Conservation (phyloP, 495 filamentous ascomycete genomes). For the Daldinia decipiens region DNA sequence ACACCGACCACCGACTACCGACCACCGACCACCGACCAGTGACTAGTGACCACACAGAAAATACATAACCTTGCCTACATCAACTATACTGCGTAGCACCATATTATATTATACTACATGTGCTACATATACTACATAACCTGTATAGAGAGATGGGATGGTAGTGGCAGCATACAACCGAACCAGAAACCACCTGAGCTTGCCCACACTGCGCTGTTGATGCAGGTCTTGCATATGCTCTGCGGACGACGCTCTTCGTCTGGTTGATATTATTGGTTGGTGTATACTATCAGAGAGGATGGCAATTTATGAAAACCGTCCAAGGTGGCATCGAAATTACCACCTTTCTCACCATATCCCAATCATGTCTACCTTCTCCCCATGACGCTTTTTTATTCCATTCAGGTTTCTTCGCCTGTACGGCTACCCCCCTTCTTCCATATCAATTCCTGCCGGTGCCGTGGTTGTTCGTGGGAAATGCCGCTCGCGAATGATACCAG, state of each 20-base stretch:
- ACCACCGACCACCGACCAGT: neutral
- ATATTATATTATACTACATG: slow-evolving; percentile 5
- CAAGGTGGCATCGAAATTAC: slow-evolving; percentile 51
- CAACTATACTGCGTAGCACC: neutral
- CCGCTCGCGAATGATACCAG: slow-evolving; percentile 25
- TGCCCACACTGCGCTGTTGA: slow-evolving; percentile 34
- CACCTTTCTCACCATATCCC: slow-evolving; percentile 40
- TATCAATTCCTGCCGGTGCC: slow-evolving; percentile 31
- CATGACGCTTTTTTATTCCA: slow-evolving; percentile 28
- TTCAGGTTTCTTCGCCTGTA: slow-evolving; percentile 19
- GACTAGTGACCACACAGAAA: slow-evolving; percentile 14
- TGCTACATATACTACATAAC: slow-evolving; percentile 1
- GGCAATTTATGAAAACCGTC: slow-evolving; percentile 50
- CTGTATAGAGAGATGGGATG: slow-evolving; percentile 4
- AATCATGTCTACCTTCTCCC: slow-evolving; percentile 44
- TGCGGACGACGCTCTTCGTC: slow-evolving; percentile 23
- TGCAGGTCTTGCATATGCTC: slow-evolving; percentile 42
- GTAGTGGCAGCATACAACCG: slow-evolving; percentile 33
- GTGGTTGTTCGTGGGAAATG: slow-evolving; percentile 33
- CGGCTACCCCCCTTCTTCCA: slow-evolving; percentile 22
- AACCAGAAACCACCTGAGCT: slow-evolving; percentile 27
- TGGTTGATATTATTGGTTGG: slow-evolving; percentile 36
- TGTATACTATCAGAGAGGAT: slow-evolving; percentile 39
- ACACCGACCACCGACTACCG: neutral
- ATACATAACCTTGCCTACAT: slow-evolving; percentile 7